Conservation (phyloP, 208 protist genomes). For the Leishmania arabica region DNA sequence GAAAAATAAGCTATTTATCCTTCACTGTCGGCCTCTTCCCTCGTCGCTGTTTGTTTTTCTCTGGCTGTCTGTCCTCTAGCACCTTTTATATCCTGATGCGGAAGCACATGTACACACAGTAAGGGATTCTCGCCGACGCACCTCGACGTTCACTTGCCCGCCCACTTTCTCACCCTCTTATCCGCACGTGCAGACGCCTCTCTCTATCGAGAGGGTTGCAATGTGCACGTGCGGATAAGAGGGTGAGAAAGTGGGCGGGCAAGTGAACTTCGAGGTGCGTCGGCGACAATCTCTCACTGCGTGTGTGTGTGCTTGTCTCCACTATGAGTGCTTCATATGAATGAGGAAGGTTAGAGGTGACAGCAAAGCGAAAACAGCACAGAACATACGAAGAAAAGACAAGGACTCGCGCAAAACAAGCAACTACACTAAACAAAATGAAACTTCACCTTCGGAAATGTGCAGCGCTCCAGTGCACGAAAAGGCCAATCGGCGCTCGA, state of each 20-base stretch:
- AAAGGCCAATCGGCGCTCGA: not conserved
- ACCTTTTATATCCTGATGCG: not conserved
- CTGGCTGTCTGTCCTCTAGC: not conserved
- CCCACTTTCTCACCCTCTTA: not conserved
- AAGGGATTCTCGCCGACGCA: not conserved
- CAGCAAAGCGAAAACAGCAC: not conserved
- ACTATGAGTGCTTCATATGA: not conserved
- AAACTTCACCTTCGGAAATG: not conserved
- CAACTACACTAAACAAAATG: not conserved
- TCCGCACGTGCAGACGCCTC: not conserved
- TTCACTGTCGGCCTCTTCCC: not conserved
- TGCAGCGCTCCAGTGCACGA: not conserved
- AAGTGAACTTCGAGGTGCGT: not conserved
- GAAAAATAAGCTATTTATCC: not conserved
- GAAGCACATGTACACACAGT: not conserved
- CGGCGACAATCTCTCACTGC: not conserved
- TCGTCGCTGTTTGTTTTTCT: slow-evolving; percentile 4
- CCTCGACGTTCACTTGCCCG: not conserved
- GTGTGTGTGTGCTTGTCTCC: not conserved
- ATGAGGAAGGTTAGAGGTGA: not conserved
- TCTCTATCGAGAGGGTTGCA: not conserved
- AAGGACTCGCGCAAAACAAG: not conserved
- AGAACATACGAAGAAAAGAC: not conserved
- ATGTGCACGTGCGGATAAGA: not conserved
- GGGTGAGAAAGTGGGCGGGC: not conserved